phyloP scores from a whole-genome alignment of 768 basidiomycete genomes.

The Saitozyma podzolica region DNA sequence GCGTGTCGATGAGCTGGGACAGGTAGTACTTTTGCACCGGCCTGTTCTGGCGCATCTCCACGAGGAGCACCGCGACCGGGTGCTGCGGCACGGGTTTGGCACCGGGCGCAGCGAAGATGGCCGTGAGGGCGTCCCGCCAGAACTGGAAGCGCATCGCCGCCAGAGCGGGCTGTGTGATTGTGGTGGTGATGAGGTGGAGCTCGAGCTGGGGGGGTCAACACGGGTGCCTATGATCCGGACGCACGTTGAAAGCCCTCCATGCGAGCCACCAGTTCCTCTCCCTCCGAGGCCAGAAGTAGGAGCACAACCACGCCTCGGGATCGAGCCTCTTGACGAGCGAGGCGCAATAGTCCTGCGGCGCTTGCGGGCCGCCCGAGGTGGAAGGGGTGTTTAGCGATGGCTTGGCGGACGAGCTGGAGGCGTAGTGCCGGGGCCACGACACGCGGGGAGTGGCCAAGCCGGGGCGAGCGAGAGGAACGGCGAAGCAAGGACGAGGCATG shows the following conservation, averaged over 20 bases:
- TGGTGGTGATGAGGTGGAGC: constrained; percentile 44
- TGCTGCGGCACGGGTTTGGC: constrained; percentile 39
- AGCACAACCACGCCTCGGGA: constrained; percentile 48
- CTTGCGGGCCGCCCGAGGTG: constrained; percentile 35
- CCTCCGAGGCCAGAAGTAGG: constrained; percentile 47
- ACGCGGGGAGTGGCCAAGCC: no score
- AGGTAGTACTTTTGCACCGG: constrained; percentile 51
- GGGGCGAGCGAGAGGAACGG: no score
- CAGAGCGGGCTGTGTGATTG: constrained; percentile 47
- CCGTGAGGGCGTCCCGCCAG: constrained; percentile 49
- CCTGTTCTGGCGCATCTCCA: constrained; percentile 29
- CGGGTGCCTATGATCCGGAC: constrained; percentile 6
- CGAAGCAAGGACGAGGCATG: no score
- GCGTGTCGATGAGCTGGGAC: constrained; percentile 47
- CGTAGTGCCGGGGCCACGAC: not conserved
- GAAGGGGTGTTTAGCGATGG: not conserved
- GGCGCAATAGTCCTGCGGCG: constrained; percentile 44
- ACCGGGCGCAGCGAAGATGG: constrained; percentile 21
- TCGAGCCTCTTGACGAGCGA: constrained; percentile 45
- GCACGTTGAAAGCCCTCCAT: constrained; percentile 51
- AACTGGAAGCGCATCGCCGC: constrained; percentile 52
- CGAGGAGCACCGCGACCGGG: constrained; percentile 45
- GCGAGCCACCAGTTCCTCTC: constrained; percentile 46
- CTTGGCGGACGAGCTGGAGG: not conserved
- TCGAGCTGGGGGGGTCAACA: constrained; percentile 37